Base-by-base conservation (phyloP, 179 eudicot genomes). In the Silene noctiflora region DNA sequence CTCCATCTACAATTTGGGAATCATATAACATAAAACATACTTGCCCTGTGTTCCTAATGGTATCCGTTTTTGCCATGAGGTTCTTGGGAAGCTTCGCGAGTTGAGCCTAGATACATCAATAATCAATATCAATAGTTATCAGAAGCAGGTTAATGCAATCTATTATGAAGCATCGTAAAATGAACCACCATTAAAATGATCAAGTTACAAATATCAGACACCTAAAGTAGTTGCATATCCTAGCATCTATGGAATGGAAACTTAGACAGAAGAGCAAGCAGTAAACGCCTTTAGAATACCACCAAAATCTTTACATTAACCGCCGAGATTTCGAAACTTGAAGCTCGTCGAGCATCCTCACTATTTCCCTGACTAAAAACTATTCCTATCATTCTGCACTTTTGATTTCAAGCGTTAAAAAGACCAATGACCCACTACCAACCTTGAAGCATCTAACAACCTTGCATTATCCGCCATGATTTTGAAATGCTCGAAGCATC, bases 51-150 rank as follows among this genome's bases (percentile, higher is more conserved):
- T 91, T 89, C 69, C 80, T 88, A 21, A 91, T 90, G 46, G 87
- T 83, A 25, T 89, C 84, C 16, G 90, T 77, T 80, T 86, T 90
- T 19, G 90, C 92, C 81, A 94, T 84, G 64, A 94, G 96, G 79
- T 81, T 94, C 84, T 75, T 90, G 8, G 98, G 97, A 66, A 94
- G 97, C 84, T 90, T 89, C 48, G 78, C 73, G 25, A 91, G 79
- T 11, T 84, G 87, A 78, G 85, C 93, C 98, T 94, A 80, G 46
- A 79, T 67, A 77, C 69, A 14, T 31, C 33, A 24, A 78, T 42
- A 46, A 31, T 42, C 11, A 44, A 79, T 63, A 71, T 4, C 29
- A 27, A 27, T 27, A 48, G 12, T 65, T 14, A 63, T 17, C 63
- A 20, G 24, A 42, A 25, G 29, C 44, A 53, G 3, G 17, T 22